Base-by-base conservation (phyloP, 2,329 filamentous ascomycete genomes). In the Berkeleyomyces basicola region DNA sequence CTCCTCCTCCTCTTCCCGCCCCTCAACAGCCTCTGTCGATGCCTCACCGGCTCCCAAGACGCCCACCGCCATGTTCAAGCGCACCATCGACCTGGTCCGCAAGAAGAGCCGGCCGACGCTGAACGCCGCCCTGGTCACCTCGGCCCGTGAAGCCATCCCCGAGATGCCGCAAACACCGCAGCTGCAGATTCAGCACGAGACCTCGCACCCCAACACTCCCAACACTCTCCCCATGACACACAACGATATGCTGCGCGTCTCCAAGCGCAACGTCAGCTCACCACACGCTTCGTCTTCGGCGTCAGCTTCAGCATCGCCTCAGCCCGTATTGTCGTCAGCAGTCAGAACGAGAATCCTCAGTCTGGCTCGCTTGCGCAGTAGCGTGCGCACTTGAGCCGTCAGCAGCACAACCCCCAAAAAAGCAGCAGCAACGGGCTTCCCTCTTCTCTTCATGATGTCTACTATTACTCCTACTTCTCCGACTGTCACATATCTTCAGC, bases 21-120 rank as follows among this genome's bases (percentile, higher is more conserved):
- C 65, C 7, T 68, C 71, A 9, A 68, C 67, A 6, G 7, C 51
- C 7, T 58, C 51, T 47, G 55, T 57, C 40, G 55, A 44, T 14
- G 44, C 16, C 57, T 33, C 44, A 3, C 53, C 51, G 33, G 53
- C 63, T 44, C 68, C 70, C 58, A 68, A 67, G 9, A 76, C 77
- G 10, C 75, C 77, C 1, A 76, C 76, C 0, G 72, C 72, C 40
- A 72, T 82, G 62, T 75, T 82, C 65, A 79, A 77, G 68, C 76
- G 78, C 67, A 80, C 79, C 2, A 71, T 83, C 51, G 81, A 75
- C 67, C 72, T 83, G 39, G 77, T 77, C 58, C 75, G 77, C 68
- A 82, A 81, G 75, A 76, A 78, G 66, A 83, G 80, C 72, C 75
- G 75, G 62, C 77, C 78, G 6, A 72, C 73, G 33, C 72, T 83